phyloP scores from a whole-genome alignment of 2,329 filamentous ascomycete genomes.

The Diplodia corticola region DNA sequence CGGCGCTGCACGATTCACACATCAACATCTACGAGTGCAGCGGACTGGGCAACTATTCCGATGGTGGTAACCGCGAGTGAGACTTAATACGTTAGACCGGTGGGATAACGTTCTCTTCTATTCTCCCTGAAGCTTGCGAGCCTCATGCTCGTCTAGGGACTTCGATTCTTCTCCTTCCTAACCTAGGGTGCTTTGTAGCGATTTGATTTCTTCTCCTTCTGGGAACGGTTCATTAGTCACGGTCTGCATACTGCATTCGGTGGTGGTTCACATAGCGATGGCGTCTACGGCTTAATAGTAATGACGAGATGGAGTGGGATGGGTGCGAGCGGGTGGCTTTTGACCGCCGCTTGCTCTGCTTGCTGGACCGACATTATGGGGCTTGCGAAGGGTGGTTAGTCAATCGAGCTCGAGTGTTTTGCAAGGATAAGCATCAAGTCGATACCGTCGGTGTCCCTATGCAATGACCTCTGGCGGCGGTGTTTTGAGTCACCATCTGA shows the following conservation, averaged over 20 bases:
- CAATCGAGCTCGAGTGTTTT: neutral
- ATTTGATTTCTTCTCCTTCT: neutral
- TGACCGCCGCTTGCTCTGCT: neutral
- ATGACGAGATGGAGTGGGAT: conserved; percentile 17
- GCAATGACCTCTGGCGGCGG: neutral
- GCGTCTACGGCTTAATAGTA: conserved; percentile 20
- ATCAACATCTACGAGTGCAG: conserved; percentile 82
- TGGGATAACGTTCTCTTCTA: neutral
- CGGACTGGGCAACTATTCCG: conserved; percentile 3
- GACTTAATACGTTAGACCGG: neutral
- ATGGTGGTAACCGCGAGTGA: conserved; percentile 2
- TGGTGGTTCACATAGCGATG: conserved; percentile 24
- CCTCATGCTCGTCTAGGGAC: neutral
- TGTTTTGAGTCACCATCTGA: conserved; percentile 5
- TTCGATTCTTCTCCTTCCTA: neutral
- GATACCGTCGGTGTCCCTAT: neutral
- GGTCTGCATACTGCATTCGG: conserved; percentile 21
- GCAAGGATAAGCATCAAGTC: neutral
- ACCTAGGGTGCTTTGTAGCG: neutral
- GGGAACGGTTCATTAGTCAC: neutral
- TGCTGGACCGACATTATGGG: neutral
- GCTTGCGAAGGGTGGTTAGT: neutral
- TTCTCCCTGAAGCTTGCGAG: neutral
- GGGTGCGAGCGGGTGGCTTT: conserved; percentile 6
- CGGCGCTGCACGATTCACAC: conserved; percentile 82